Base-by-base conservation (phyloP, 768 basidiomycete species). In the Tubosaeta sp. region DNA sequence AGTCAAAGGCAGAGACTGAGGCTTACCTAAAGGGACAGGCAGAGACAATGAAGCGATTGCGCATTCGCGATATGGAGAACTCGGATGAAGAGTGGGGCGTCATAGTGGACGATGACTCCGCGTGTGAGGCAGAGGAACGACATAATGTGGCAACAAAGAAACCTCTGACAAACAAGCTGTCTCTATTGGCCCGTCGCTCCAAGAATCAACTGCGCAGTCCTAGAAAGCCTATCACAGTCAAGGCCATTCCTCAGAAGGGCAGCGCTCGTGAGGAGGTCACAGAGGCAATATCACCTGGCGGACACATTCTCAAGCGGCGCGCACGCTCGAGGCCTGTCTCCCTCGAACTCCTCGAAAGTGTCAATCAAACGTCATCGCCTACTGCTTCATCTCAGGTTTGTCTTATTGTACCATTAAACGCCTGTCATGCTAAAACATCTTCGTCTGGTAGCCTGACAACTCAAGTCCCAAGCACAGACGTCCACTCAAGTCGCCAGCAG, bases 321-420 rank as follows among this genome's bases (percentile, higher is more conserved):
- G 88, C 87, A 1, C 81, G 85, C 11, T 82, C 85, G 26, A 76
- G 87, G 47, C 88, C 86, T 2, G 74, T 88, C 13, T 89, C 88
- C 17, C 67, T 78, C 26, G 85, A 87, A 62, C 69, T 88, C 43
- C 73, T 82, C 16, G 78, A 83, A 65, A 77, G 76, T 55, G 66
- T 73, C 47, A 71, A 70, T 49, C 71, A 74, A 14, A 72, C 76
- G 2, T 62, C 74, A 31, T 79, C 82, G 35, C 74, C 74, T 7
- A 13, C 51, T 63, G 61, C 67, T 65, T 65, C 65, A 65, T 61
- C 65, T 60, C 55, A 60, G 12, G 67, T 67, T 33, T 10, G 54
- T 52, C 16, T 34, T 29, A 0, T 7, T 26, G 9, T 43, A 43
- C 51, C 5, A 27, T 31, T 13, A 5, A 31, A 34, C 8, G 34